phyloP scores from a whole-genome alignment of 768 basidiomycete genomes.

The Psilocybe sp. region DNA sequence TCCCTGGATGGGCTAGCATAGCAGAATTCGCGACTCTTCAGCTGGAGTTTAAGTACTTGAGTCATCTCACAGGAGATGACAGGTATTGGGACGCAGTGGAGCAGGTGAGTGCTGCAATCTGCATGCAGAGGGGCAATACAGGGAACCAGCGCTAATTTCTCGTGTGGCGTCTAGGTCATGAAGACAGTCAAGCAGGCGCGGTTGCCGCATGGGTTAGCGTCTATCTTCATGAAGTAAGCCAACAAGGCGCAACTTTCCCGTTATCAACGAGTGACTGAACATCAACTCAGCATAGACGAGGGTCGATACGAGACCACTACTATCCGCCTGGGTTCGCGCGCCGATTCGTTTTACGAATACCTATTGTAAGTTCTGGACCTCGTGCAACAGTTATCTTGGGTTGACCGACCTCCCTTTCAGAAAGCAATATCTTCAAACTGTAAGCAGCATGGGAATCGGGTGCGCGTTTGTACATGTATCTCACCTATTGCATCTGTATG shows the following conservation, averaged over 20 bases:
- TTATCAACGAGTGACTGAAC: not conserved
- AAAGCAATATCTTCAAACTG: slow-evolving; percentile 84
- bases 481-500: not conserved
- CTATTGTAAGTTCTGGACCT: slow-evolving; percentile 49
- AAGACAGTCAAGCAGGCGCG: slow-evolving; percentile 60
- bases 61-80: slow-evolving; percentile 70
- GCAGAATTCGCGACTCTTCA: slow-evolving; percentile 90
- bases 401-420: slow-evolving; percentile 24
- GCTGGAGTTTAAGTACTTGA: slow-evolving; percentile 89
- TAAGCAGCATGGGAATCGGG: slow-evolving; percentile 21
- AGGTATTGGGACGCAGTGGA: slow-evolving; percentile 82
- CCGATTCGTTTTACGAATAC: slow-evolving; percentile 94
- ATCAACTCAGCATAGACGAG: slow-evolving; percentile 28
- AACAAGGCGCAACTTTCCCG: not conserved
- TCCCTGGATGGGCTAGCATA: slow-evolving; percentile 64
- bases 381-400: not conserved
- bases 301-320: slow-evolving; percentile 56
- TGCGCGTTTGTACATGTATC: not conserved
- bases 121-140: too few relatives aligned
- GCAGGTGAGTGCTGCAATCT: slow-evolving; percentile 37
- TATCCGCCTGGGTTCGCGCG: slow-evolving; percentile 87
- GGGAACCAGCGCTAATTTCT: not conserved
- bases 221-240: slow-evolving; percentile 78
- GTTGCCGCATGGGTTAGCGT: slow-evolving; percentile 70
- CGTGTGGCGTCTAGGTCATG: slow-evolving; percentile 46